phyloP scores from a whole-genome alignment of 1,284 basidiomycete species.

The Grifola frondosa region DNA sequence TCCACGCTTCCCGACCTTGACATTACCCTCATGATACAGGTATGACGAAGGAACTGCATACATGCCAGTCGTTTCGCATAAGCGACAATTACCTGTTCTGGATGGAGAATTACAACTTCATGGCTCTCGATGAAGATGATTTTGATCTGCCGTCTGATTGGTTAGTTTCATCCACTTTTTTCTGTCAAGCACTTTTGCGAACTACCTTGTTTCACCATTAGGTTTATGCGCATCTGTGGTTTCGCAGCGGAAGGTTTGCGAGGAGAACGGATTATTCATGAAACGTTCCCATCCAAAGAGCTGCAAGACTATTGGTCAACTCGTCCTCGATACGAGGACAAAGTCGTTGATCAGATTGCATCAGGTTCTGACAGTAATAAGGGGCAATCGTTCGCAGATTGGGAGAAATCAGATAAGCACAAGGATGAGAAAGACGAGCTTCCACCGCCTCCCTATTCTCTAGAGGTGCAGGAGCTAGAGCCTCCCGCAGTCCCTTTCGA shows the following conservation, averaged over 20 bases:
- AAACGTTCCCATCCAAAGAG: slow-evolving; percentile 69
- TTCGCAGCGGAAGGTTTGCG: slow-evolving; percentile 68
- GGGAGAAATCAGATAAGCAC: slow-evolving; percentile 30
- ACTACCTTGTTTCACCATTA: slow-evolving; percentile 24
- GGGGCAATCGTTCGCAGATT: slow-evolving; percentile 43
- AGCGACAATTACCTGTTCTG: slow-evolving; percentile 55
- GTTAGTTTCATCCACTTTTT: slow-evolving; percentile 36
- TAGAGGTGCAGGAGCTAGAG: slow-evolving; percentile 46
- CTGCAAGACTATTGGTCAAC: slow-evolving; percentile 71
- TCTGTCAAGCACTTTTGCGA: slow-evolving; percentile 2
- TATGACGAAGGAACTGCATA: slow-evolving; percentile 81
- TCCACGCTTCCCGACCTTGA: neutral
- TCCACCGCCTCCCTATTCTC: slow-evolving; percentile 67
- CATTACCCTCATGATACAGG: slow-evolving; percentile 38
- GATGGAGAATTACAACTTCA: slow-evolving; percentile 55
- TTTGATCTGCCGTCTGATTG: slow-evolving; percentile 73
- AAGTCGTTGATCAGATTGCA: slow-evolving; percentile 26
- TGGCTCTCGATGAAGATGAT: slow-evolving; percentile 72
- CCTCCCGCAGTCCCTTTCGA: slow-evolving; percentile 4
- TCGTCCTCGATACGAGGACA: slow-evolving; percentile 56
- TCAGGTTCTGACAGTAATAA: slow-evolving; percentile 28
- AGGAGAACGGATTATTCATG: slow-evolving; percentile 57
- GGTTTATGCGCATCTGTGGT: slow-evolving; percentile 78
- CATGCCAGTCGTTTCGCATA: slow-evolving; percentile 63
- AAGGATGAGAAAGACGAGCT: slow-evolving; percentile 50